Evolutionary conservation across 169 alveolate species (phyloP).

Genomic region (Sarcocystis neurona): DNA sequence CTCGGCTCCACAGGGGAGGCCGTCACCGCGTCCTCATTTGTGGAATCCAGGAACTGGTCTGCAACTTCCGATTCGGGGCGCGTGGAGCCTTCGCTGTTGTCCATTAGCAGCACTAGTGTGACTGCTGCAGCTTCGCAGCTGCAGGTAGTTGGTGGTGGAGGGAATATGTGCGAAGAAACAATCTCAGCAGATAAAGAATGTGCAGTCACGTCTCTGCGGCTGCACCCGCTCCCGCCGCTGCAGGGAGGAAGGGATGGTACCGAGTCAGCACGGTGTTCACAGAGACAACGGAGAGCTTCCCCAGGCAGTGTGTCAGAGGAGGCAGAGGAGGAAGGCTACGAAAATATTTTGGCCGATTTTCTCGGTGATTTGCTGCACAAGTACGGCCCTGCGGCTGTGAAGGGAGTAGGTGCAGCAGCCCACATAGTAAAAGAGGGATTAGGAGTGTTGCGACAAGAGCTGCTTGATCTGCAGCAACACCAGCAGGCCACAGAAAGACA

Average conservation of each 20-base stretch:
- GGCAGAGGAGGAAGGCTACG: neutral
- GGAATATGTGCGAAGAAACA: neutral
- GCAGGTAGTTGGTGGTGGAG: neutral
- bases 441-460: conserved; percentile 3
- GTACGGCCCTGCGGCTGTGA: conserved; percentile 17
- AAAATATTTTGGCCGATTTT: neutral
- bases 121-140: neutral
- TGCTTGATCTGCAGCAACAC: neutral
- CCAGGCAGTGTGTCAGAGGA: neutral
- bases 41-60: neutral
- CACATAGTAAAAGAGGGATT: neutral
- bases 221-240: neutral
- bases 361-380: neutral
- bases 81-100: neutral
- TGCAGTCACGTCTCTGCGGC: neutral
- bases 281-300: neutral
- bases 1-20: neutral
- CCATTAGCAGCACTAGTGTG: neutral
- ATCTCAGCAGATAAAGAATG: neutral
- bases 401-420: conserved; percentile 12
- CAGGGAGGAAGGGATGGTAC: neutral
- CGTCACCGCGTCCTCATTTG: neutral
- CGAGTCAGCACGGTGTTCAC: too few species aligned
- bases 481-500: conserved; percentile 4
- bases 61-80: neutral